phyloP scores from a whole-genome alignment of 257 asterid genomes.

The Solanum pimpinellifolium region DNA sequence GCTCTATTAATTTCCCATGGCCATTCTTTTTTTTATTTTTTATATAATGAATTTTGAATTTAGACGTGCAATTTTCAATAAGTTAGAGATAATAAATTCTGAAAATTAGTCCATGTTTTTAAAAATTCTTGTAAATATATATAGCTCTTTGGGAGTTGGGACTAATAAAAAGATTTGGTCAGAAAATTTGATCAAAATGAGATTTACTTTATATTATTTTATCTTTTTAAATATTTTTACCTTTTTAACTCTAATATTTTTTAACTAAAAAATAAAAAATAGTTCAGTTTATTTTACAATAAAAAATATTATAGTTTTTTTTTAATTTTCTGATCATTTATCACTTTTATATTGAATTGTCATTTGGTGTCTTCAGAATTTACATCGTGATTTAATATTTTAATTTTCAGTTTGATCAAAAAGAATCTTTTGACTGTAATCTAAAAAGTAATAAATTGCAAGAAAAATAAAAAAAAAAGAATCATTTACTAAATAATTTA shows the following conservation, averaged over 20 bases:
- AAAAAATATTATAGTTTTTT: too few relatives aligned
- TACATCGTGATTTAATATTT: neutral
- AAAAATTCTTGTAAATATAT: too few relatives aligned
- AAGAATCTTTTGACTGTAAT: neutral
- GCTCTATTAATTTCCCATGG: neutral
- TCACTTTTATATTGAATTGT: neutral
- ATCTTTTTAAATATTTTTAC: too few relatives aligned
- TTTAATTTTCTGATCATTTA: too few relatives aligned
- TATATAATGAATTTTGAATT: neutral
- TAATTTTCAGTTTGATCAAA: neutral
- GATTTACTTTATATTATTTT: too few relatives aligned
- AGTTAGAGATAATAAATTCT: neutral
- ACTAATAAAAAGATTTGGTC: too few relatives aligned
- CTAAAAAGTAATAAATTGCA: neutral
- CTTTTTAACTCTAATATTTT: too few relatives aligned
- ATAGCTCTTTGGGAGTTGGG: neutral
- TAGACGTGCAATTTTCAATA: neutral
- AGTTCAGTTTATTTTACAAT: too few relatives aligned
- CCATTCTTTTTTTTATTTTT: neutral
- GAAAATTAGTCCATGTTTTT: neutral
- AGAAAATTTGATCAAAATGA: too few relatives aligned
- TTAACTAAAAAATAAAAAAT: too few relatives aligned
- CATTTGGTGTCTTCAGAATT: neutral
- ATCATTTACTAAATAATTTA: neutral
- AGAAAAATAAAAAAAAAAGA: neutral